Base-by-base conservation (phyloP, 768 basidiomycete genomes). In the Phlegmacium glaucopus region DNA sequence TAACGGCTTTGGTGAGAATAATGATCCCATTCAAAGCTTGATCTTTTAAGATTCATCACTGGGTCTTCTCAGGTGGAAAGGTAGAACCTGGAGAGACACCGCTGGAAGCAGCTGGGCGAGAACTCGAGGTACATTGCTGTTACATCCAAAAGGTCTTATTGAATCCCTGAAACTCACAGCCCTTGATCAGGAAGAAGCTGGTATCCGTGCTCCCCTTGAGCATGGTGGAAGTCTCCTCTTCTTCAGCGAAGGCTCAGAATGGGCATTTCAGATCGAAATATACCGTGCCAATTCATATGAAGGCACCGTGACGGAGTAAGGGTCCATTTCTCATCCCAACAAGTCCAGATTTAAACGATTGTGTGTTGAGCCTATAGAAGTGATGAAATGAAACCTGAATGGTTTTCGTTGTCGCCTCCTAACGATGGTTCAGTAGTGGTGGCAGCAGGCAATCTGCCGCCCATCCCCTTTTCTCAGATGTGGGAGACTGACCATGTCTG, bases 331-430 rank as follows among this genome's bases (percentile, higher is more conserved):
- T 36, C 17, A 38, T 18, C 13, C 18, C 30, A 25, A 11, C 6
- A 9, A 8, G 50, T 9, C 22, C 18, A 30, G 8, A 18, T 34
- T 50, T 16, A 43, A 48, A 17, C 27, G 30, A 32, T 32, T 17
- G 39, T 25, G 37, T 17, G n/a, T 30, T 13, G 43, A 45, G 9
- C 37, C 9, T 30, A 1, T 51, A 94, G 91, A 56, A 82, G 87
- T 0, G 90, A 94, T 27, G 92, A 94, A 61, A 94, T 94, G 91
- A 74, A 74, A 15, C 92, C 92, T 0, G 61, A 81, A 57, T 94
- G 91, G 91, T 92, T 90, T 60, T 66, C 74, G 12, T 54, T 74
- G 17, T 48, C 56, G 52, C 51, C 40, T n/a, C 37, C 17, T 9
- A 36, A 6, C 11, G 36, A 37, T n/a, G 32, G n/a, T 10, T n/a